phyloP scores from a whole-genome alignment of 106 monocot genomes.

The Iris macrosiphon region DNA sequence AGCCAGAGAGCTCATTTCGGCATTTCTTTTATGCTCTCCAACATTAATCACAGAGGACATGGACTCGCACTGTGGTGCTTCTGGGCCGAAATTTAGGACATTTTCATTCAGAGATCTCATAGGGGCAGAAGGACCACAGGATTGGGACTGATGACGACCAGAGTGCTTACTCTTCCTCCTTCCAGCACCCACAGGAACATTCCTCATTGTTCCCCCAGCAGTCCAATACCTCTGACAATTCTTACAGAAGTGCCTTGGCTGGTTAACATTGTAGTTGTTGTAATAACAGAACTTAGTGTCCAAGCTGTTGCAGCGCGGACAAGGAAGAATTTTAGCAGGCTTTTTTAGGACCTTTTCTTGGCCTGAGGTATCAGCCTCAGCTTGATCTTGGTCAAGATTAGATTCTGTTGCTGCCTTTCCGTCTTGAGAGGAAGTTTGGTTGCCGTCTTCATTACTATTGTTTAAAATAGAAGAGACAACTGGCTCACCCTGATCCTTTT shows the following conservation, averaged over 20 bases:
- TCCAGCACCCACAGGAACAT: constrained; percentile 60
- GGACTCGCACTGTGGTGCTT: constrained; percentile 20
- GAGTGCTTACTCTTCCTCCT: constrained; percentile 38
- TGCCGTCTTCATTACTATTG: constrained; percentile 11
- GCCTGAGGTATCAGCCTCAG: constrained; percentile 6
- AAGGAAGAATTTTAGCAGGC: constrained; percentile 51
- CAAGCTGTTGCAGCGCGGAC: constrained; percentile 54
- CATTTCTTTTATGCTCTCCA: constrained; percentile 6
- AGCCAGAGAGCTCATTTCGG: not conserved
- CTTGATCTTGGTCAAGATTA: constrained; percentile 5
- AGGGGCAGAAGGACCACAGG: not conserved
- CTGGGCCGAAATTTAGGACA: constrained; percentile 10
- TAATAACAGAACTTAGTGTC: constrained; percentile 73
- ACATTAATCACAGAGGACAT: constrained; percentile 12
- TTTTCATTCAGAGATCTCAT: not conserved
- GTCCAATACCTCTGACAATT: constrained; percentile 71
- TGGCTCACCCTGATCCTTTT: constrained; percentile 12
- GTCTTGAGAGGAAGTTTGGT: not conserved
- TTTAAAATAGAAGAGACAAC: constrained; percentile 12
- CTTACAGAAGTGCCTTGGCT: constrained; percentile 61
- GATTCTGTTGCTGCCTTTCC: not conserved
- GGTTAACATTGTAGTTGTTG: constrained; percentile 66
- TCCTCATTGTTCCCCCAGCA: constrained; percentile 62
- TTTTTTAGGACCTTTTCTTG: constrained; percentile 37
- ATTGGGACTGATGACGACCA: not conserved